These are phyloP conservation scores for Rhinocladiella similis DNA, from an alignment of 2,329 filamentous ascomycete species.

Conservation along the genomic window DNA sequence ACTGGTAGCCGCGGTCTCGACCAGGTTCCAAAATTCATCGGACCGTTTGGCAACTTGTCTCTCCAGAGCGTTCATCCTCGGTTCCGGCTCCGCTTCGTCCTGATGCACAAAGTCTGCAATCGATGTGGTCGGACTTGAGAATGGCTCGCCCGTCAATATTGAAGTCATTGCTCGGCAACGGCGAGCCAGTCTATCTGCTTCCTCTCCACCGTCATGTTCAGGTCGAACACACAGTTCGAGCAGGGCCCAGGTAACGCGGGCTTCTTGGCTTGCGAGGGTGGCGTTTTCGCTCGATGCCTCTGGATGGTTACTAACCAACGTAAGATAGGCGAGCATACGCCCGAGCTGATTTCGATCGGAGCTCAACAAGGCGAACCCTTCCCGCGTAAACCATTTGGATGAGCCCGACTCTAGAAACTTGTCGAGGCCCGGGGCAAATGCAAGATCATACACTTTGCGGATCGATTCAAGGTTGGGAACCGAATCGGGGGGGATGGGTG, in stretches of 20 bases:
- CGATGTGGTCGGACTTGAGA: slow-evolving; percentile 23
- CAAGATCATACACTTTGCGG: slow-evolving; percentile 69
- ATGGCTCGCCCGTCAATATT: slow-evolving; percentile 27
- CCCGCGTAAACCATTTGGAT: slow-evolving; percentile 68
- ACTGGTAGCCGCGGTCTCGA: slow-evolving; percentile 70
- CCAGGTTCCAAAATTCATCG: slow-evolving; percentile 77
- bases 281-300: slow-evolving; percentile 22
- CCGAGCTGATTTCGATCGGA: slow-evolving; percentile 61
- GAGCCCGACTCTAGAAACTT: slow-evolving; percentile 69
- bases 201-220: slow-evolving; percentile 25
- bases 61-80: slow-evolving; percentile 37
- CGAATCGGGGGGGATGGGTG: slow-evolving; percentile 57
- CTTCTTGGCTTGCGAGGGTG: slow-evolving; percentile 32
- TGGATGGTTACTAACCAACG: slow-evolving; percentile 31
- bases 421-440: slow-evolving; percentile 74
- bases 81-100: slow-evolving; percentile 25
- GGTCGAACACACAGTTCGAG: slow-evolving; percentile 53
- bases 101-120: slow-evolving; percentile 30
- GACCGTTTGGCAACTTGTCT: slow-evolving; percentile 62
- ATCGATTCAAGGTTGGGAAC: slow-evolving; percentile 63
- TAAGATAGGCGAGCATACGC: slow-evolving; percentile 66
- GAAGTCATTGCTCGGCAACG: slow-evolving; percentile 25
- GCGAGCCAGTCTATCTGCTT: slow-evolving; percentile 34
- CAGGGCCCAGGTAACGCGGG: slow-evolving; percentile 59
- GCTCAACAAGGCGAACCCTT: slow-evolving; percentile 55